Conservation (phyloP, 345 rosid species). For the Boechera retrofracta region DNA sequence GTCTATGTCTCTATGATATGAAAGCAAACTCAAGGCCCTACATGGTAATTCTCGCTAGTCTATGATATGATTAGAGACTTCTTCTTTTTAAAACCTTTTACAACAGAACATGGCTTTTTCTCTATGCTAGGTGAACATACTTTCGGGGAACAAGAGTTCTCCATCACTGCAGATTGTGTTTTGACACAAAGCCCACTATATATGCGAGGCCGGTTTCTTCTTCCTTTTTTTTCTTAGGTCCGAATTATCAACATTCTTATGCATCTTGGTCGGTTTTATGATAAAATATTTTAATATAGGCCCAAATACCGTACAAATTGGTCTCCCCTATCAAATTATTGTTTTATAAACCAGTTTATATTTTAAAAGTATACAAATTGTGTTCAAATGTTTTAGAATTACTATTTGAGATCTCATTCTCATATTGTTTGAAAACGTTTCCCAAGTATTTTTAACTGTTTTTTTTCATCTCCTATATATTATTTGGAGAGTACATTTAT, state of each 20-base stretch:
- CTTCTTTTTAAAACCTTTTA: not conserved
- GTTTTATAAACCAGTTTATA: not conserved
- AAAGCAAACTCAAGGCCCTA: not conserved
- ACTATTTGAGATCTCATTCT: no score
- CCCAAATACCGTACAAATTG: not conserved
- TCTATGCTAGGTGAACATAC: not conserved
- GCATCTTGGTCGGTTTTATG: not conserved
- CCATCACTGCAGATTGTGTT: not conserved
- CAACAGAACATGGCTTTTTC: not conserved
- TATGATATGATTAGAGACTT: not conserved
- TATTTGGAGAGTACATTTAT: no score
- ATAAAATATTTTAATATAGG: not conserved
- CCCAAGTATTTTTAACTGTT: no score
- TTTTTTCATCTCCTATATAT: no score
- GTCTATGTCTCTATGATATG: not conserved
- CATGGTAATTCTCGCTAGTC: not conserved
- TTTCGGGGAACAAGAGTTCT: not conserved
- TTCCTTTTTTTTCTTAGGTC: not conserved
- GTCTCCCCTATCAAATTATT: not conserved
- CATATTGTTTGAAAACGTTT: no score
- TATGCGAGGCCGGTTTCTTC: not conserved
- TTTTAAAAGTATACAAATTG: not conserved
- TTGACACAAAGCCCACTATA: slow-evolving; percentile 2
- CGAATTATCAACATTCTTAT: not conserved
- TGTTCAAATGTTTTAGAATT: not conserved